Evolutionary conservation across 1,139 yeast genomes (phyloP).

Genomic region (Saccharomyces hybrid): DNA sequence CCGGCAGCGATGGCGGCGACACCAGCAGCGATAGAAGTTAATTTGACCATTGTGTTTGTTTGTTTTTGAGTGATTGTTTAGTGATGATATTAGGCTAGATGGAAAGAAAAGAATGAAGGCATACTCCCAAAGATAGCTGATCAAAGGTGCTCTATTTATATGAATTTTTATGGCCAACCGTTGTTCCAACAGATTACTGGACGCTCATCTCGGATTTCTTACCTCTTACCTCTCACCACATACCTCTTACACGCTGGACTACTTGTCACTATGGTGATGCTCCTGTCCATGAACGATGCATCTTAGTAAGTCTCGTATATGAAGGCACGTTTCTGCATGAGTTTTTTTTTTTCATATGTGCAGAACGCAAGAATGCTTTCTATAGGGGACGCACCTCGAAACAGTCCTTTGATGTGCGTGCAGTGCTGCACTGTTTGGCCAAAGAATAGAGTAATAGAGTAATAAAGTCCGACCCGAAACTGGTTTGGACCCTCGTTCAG

Average conservation of each 20-base stretch:
- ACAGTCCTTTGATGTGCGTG: background rate
- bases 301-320: background rate
- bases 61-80: background rate
- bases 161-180: background rate
- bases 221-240: background rate
- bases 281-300: background rate
- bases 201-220: background rate
- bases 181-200: background rate
- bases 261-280: background rate
- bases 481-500: background rate
- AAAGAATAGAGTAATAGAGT: background rate
- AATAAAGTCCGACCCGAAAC: background rate
- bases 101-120: background rate
- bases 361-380: background rate
- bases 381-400: background rate
- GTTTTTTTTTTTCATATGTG: no score
- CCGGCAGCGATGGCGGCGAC: background rate
- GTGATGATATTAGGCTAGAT: background rate
- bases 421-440: background rate
- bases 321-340: background rate
- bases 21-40: background rate
- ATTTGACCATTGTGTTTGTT: background rate
- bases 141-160: background rate
- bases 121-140: background rate
- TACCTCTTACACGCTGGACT: background rate